Evolutionary conservation across 2,329 filamentous ascomycete species (phyloP).

Genomic region (Iodosphaeria phyllophila): DNA sequence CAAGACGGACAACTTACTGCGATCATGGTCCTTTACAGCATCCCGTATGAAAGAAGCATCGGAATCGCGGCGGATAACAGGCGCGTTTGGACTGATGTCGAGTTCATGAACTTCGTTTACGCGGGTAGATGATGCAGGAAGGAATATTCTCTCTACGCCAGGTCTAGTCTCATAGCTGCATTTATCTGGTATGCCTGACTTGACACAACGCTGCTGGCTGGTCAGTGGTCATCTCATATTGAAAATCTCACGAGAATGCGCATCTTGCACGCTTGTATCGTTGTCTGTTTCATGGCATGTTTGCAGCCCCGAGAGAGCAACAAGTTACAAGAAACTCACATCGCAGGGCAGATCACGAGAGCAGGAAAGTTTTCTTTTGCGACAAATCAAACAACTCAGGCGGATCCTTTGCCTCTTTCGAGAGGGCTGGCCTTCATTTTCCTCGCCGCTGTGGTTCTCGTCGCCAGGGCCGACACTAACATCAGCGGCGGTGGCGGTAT

Average conservation of each 20-base stretch:
- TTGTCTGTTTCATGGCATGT: no score
- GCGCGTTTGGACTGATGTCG: not conserved
- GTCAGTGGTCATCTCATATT: no score
- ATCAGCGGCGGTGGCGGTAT: constrained; percentile 3
- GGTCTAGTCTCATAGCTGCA: constrained; percentile 35
- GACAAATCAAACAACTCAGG: constrained; percentile 40
- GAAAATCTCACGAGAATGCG: no score
- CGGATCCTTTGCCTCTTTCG: constrained; percentile 40
- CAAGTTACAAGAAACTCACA: no score
- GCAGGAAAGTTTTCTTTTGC: constrained; percentile 40
- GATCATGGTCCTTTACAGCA: constrained; percentile 30
- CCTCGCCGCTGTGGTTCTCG: constrained; percentile 6
- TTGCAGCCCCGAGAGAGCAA: no score
- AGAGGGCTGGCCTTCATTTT: constrained; percentile 15
- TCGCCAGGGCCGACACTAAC: constrained; percentile 9
- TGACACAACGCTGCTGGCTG: constrained; percentile 43
- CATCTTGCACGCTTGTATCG: no score
- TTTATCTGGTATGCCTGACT: constrained; percentile 39
- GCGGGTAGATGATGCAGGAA: not conserved
- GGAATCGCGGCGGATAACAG: constrained; percentile 9
- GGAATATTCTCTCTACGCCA: not conserved
- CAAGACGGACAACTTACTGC: no score
- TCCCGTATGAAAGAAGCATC: constrained; percentile 18
- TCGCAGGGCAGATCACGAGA: constrained; percentile 43
- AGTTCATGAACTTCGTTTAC: not conserved